Evolutionary conservation across 208 protist genomes (phyloP).

Genomic region (Leishmania lainsoni): DNA sequence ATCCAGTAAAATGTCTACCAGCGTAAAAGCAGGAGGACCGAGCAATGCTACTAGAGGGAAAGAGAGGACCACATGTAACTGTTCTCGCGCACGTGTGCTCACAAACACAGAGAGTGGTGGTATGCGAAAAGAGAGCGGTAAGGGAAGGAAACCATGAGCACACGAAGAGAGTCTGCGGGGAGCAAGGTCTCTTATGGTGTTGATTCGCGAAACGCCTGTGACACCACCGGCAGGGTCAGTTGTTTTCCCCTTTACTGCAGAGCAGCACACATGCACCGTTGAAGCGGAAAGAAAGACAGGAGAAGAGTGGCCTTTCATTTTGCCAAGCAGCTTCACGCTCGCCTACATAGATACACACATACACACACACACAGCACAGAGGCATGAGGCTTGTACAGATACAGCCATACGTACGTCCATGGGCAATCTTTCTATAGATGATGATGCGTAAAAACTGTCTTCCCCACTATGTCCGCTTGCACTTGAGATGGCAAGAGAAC

Average conservation of each 20-base stretch:
- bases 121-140: background rate
- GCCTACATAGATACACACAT: background rate
- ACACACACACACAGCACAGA: background rate
- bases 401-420: slow-evolving; percentile 1
- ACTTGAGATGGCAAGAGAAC: background rate
- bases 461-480: background rate
- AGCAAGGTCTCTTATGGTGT: background rate
- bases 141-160: background rate
- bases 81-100: background rate
- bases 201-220: background rate
- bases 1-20: background rate
- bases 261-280: background rate
- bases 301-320: background rate
- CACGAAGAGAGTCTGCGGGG: background rate
- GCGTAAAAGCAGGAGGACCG: background rate
- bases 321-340: background rate
- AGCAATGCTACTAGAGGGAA: background rate
- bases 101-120: background rate
- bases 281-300: background rate
- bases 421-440: background rate
- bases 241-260: background rate
- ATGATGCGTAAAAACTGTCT: background rate
- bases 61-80: background rate
- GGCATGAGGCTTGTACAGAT: background rate
- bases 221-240: background rate